Conservation (phyloP, 2,329 filamentous ascomycete species). For the Parasarocladium wereldwijsianum region DNA sequence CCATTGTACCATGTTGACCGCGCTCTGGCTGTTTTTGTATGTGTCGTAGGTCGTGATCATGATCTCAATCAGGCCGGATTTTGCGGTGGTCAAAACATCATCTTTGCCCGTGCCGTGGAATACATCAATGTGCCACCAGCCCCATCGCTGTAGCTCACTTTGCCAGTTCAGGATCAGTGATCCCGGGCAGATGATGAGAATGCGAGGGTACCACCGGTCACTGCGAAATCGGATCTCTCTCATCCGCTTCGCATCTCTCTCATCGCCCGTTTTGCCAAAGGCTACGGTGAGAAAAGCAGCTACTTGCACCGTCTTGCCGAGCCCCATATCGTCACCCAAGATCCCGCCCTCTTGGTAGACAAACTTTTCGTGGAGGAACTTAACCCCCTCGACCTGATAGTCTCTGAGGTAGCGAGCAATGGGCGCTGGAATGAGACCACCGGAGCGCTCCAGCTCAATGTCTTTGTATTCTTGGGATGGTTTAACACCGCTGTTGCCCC, state of each 20-base stretch:
- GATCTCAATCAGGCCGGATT: slow-evolving; percentile 66
- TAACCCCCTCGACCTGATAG: slow-evolving; percentile 77
- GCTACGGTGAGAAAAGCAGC: slow-evolving; percentile 82
- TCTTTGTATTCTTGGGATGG: slow-evolving; percentile 60
- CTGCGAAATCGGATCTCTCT: slow-evolving; percentile 59
- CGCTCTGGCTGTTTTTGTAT: slow-evolving; percentile 61
- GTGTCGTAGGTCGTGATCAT: slow-evolving; percentile 92
- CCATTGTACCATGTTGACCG: slow-evolving; percentile 77
- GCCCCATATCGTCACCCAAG: slow-evolving; percentile 90
- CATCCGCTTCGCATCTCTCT: slow-evolving; percentile 75
- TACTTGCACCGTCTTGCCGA: slow-evolving; percentile 94
- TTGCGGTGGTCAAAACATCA: slow-evolving; percentile 56
- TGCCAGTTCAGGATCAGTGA: slow-evolving; percentile 85
- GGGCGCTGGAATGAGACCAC: slow-evolving; percentile 70
- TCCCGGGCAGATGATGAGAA: slow-evolving; percentile 79
- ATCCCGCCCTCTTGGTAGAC: slow-evolving; percentile 85
- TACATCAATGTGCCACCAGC: slow-evolving; percentile 81
- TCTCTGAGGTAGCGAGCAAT: slow-evolving; percentile 85
- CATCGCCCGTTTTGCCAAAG: slow-evolving; percentile 87
- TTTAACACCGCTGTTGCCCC: slow-evolving; percentile 35
- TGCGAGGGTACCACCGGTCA: slow-evolving; percentile 57
- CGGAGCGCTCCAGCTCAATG: slow-evolving; percentile 58
- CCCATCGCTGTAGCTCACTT: slow-evolving; percentile 76
- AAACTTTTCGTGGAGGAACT: slow-evolving; percentile 77
- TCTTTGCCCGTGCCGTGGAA: slow-evolving; percentile 62